Evolutionary conservation across 2,329 filamentous ascomycete genomes (phyloP), one percentile per base, ranked within the genome.

Genomic region (Penicillium sp.): DNA sequence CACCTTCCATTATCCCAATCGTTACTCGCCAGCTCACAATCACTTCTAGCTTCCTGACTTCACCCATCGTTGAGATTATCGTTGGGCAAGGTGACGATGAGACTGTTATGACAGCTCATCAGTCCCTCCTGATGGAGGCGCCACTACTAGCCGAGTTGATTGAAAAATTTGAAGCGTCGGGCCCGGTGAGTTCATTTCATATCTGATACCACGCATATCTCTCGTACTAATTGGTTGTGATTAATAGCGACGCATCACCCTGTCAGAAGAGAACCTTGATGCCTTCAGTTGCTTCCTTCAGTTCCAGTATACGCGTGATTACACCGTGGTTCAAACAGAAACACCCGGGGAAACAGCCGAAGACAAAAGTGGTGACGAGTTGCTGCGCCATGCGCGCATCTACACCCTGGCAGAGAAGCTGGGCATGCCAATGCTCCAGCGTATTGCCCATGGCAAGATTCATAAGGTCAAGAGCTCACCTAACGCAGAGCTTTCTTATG

Each of bases 321-420:
- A 97, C 81, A 95, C 93, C 77, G 90, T 91, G 11, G 76, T 78
- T 53, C 72, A 73, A 36, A 74, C 82, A 21, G 82, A 82, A 65
- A 84, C 86, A 67, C 71, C 87, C 52, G 82, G 87, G 70, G 83
- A 87, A 0, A 76, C 82, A 8, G 73, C 85, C 13, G 77, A 90
- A 55, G 92, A 96, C 76, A 82, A 90, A 71, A 84, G 84, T n/a
- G 92, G 92, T 64, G 83, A 88, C 15, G 89, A 93, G 70, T 86
- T 97, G 19, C 85, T 97, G 60, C 91, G 90, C 69, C 92, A 97
- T 73, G 92, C 92, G 23, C 88, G 89, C 62, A 84, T 96, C 62
- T 96, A 96, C 79, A 96, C 91, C 0, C 81, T 97, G 25, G 92
- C 91, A 25, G 88, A 92, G 67, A 91, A 89, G 75, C 87, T 94